A percentile compares a stretch with the other conserved stretches of the same genome.
Evolutionary conservation across 345 rosid species (phyloP).

Genomic region (Luvunga scandens): DNA sequence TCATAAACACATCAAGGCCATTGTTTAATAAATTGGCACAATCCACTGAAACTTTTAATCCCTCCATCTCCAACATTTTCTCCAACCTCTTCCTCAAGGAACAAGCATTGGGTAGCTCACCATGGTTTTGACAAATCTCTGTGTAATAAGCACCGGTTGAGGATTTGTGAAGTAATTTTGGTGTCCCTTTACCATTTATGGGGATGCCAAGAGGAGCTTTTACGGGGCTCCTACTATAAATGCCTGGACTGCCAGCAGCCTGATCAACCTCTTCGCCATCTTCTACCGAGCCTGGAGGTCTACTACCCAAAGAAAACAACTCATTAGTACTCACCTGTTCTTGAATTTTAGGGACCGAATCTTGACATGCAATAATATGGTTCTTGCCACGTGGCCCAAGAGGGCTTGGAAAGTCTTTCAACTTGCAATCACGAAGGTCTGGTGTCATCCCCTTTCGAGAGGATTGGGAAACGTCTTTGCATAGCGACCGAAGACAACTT

Average conservation of each 20-base stretch:
- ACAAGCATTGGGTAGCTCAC: slow-evolving; percentile 59
- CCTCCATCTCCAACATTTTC: slow-evolving; percentile 40
- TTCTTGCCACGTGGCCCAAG: slow-evolving; percentile 51
- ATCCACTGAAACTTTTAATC: slow-evolving; percentile 49
- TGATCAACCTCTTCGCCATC: slow-evolving; percentile 87
- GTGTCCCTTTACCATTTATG: slow-evolving; percentile 28
- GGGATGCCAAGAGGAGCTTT: slow-evolving; percentile 68
- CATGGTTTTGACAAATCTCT: slow-evolving; percentile 38
- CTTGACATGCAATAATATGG: slow-evolving; percentile 38
- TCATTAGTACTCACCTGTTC: slow-evolving; percentile 54
- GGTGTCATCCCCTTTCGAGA: slow-evolving; percentile 54
- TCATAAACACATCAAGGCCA: slow-evolving; percentile 54
- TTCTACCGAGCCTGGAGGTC: slow-evolving; percentile 66
- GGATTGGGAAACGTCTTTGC: slow-evolving; percentile 50
- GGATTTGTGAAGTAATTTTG: slow-evolving; percentile 23
- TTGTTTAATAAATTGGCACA: slow-evolving; percentile 52
- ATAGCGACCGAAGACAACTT: slow-evolving; percentile 39
- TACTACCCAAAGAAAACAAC: slow-evolving; percentile 60
- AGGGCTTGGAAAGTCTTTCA: slow-evolving; percentile 53
- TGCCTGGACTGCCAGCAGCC: slow-evolving; percentile 42
- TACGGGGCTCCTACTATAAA: slow-evolving; percentile 56
- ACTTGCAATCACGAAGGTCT: slow-evolving; percentile 33
- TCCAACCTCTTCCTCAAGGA: slow-evolving; percentile 55
- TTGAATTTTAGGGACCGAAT: slow-evolving; percentile 29
- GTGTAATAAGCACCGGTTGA: slow-evolving; percentile 3